Base-by-base conservation (phyloP, 805 yeast species). In the Metschnikowia arizonensis region DNA sequence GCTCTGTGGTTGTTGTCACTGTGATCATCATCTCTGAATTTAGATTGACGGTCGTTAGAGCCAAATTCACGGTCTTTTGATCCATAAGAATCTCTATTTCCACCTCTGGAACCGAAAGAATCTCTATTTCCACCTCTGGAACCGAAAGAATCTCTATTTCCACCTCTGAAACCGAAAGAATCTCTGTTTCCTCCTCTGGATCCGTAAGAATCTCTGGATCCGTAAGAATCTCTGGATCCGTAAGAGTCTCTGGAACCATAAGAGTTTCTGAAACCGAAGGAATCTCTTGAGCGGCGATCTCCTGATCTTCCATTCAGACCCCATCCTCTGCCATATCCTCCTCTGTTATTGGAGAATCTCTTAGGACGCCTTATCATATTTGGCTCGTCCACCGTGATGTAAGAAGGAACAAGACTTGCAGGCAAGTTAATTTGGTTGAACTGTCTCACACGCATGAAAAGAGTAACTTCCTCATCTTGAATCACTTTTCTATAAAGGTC, bases 391-490 rank as follows among this genome's bases (percentile, higher is more conserved):
- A 51, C 53, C 37, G 50, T 45, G 19, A 52, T 42, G 35, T 48
- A 45, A 34, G 49, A 51, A 1, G 57, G 57, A 28, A 51, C 53
- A 26, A 53, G 49, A 41, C 38, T 18, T 17, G 50, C 38, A 9
- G 57, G 57, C 32, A 54, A 40, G 5, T 40, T 52, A 45, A 52
- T 48, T 34, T 38, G 49, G 40, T 50, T 43, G 45, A 52, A 50
- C 40, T 41, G 35, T 28, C 39, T 47, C 11, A 32, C 35, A 15
- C 48, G 29, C 24, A 52, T 40, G 23, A 24, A 34, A 15, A 48
- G 35, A 7, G 46, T 46, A 34, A 49, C 49, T 23, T 40, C 44
- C 18, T 44, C 46, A 12, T 50, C 45, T 9, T 40, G 45, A 6
- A 41, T 19, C 21, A 50, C 29, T 14, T 17, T 25, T 17, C 57